Evolutionary conservation across 768 basidiomycete species (phyloP), one percentile per base, ranked within the genome.

Genomic region (Rhodotorula kratochvilovae): DNA sequence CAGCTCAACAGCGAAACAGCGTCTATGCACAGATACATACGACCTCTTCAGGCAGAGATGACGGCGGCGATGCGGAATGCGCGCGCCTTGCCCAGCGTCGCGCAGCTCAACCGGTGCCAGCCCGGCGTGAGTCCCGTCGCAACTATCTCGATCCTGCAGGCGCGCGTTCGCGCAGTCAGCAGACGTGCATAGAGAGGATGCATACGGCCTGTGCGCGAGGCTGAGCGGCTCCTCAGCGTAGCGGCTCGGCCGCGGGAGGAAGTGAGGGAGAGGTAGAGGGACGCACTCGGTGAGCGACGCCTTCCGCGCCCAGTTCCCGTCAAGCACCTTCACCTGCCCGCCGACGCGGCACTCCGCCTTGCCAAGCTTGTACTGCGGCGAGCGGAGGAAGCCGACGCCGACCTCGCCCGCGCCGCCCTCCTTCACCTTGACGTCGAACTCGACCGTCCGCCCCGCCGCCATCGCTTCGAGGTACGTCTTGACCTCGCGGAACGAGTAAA

Each of bases 391-490:
- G 19, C 39, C 53, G 31, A 55, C 29, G 29, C 53, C 63, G n/a
- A 64, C 29, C 29, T 31, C 42, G 17, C 63, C 54, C 6, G 27
- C 42, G 13, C 53, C 42, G 15, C 29, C 59, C 8, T 29, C 25
- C 6, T 15, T 43, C n/a, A 64, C 16, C 42, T 54, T 29, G 42
- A 64, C 54, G 39, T 64, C 54, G 7, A 54, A 64, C 10, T 39
- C 53, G 31, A 64, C 23, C n/a, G 25, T 27, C 35, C 36, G 36
- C 7, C 21, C 63, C 0, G n/a, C 51, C 36, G 27, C 17, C 11
- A 12, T n/a, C 21, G 63, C 29, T 29, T 29, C 17, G 17, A 64
- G 19, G 42, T 64, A 64, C 13, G 16, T 55, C 63, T 64, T 64
- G 63, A 35, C 42, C 19, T 55, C 31, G 39, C 29, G 39, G 54